phyloP scores from a whole-genome alignment of 2,329 filamentous ascomycete genomes.

The Aureobasidium melanogenum region DNA sequence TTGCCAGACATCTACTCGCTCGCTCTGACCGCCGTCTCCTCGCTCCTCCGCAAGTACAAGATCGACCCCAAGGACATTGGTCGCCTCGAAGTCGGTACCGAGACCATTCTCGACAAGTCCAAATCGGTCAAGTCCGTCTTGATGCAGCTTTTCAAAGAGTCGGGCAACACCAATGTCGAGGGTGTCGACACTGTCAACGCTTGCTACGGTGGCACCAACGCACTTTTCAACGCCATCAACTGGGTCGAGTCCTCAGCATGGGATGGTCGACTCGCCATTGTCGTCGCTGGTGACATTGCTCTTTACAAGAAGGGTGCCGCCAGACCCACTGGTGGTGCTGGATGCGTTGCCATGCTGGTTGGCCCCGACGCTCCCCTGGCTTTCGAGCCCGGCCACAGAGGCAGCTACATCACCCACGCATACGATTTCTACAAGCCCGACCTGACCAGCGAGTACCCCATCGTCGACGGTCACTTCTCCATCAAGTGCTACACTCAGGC shows the following conservation, averaged over 20 bases:
- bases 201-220: constrained; percentile 47
- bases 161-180: constrained; percentile 46
- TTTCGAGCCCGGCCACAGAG: constrained; percentile 42
- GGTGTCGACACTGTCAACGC: constrained; percentile 46
- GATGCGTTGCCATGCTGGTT: constrained; percentile 46
- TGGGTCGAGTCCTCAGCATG: constrained; percentile 47
- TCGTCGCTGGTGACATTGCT: constrained; percentile 45
- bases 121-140: constrained; percentile 47
- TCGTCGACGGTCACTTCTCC: constrained; percentile 45
- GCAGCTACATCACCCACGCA: constrained; percentile 42
- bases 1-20: constrained; percentile 44
- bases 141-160: constrained; percentile 44
- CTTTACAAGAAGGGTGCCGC: constrained; percentile 47
- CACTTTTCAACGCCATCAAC: constrained; percentile 45
- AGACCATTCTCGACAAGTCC: constrained; percentile 47
- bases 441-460: constrained; percentile 44
- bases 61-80: constrained; percentile 43
- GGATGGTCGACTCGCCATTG: constrained; percentile 45
- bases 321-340: constrained; percentile 44
- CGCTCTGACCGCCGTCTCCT: constrained; percentile 42
- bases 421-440: constrained; percentile 51
- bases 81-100: constrained; percentile 45
- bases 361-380: constrained; percentile 42
- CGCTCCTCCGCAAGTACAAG: constrained; percentile 44
- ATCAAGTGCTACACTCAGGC: constrained; percentile 46